A percentile compares a stretch with the other conserved stretches of the same genome.
Evolutionary conservation across 2,329 filamentous ascomycete genomes (phyloP).

Genomic region (Sclerotinia glacialis): DNA sequence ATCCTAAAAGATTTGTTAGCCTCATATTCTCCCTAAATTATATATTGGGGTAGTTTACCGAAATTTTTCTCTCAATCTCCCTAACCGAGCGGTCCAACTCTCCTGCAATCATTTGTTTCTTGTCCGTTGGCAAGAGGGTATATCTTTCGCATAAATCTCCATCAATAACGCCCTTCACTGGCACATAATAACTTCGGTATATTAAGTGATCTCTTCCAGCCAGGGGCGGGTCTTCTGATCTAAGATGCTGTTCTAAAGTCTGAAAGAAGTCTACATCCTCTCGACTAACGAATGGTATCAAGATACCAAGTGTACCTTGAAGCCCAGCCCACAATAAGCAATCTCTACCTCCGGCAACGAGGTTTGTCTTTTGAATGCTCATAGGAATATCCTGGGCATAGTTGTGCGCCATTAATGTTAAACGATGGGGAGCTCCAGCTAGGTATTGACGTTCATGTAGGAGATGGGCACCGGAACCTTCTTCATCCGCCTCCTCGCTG

Average conservation of each 20-base stretch:
- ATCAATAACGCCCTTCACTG: slow-evolving; percentile 94
- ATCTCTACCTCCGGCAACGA: slow-evolving; percentile 89
- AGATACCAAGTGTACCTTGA: slow-evolving; percentile 88
- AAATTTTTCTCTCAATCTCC: slow-evolving; percentile 96
- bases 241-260: slow-evolving; percentile 82
- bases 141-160: slow-evolving; percentile 95
- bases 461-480: slow-evolving; percentile 86
- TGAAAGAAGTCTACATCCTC: slow-evolving; percentile 99
- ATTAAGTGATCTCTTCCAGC: slow-evolving; percentile 93
- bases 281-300: slow-evolving; percentile 86
- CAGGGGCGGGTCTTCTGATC: slow-evolving; percentile 80
- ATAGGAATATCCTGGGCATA: slow-evolving; percentile 91
- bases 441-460: slow-evolving; percentile 87
- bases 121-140: slow-evolving; percentile 76
- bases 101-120: slow-evolving; percentile 91
- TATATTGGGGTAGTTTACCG: slow-evolving; percentile 45
- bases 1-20: slow-evolving; percentile 43
- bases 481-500: slow-evolving; percentile 87
- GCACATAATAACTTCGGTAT: slow-evolving; percentile 92
- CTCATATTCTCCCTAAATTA: slow-evolving; percentile 4
- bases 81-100: slow-evolving; percentile 87
- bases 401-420: slow-evolving; percentile 83
- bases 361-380: slow-evolving; percentile 80
- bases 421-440: slow-evolving; percentile 79
- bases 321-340: slow-evolving; percentile 91